phyloP scores from a whole-genome alignment of 805 yeast species.

The Ogataea neopini region DNA sequence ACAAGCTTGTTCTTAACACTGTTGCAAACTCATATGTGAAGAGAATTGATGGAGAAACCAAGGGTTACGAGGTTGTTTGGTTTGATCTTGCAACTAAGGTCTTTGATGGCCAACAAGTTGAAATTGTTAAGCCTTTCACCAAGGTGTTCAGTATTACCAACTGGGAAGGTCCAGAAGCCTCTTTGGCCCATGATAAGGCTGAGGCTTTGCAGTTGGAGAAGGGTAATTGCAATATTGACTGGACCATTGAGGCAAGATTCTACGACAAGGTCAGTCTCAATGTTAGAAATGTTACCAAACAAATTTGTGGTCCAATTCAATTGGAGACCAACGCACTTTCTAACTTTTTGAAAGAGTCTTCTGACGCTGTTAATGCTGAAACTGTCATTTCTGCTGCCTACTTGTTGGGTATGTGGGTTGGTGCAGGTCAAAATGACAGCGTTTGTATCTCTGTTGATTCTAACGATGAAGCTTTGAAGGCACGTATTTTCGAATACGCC shows the following conservation, averaged over 20 bases:
- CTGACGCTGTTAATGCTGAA: constrained; percentile 13
- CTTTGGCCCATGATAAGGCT: constrained; percentile 8
- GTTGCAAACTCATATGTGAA: constrained; percentile 23
- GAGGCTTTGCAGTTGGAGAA: constrained; percentile 2
- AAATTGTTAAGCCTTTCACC: constrained; percentile 29
- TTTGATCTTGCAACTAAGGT: constrained; percentile 10
- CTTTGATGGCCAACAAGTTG: constrained; percentile 10
- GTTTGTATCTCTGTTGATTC: constrained; percentile 34
- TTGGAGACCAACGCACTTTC: constrained; percentile 37
- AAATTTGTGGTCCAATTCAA: constrained; percentile 39
- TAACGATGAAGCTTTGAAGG: constrained; percentile 28
- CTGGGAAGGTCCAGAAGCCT: constrained; percentile 26
- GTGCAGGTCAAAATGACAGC: constrained; percentile 34
- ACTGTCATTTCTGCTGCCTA: constrained; percentile 37
- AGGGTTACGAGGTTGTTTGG: constrained; percentile 9
- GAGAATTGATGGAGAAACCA: background rate
- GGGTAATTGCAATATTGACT: constrained; percentile 29
- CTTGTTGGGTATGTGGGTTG: constrained; percentile 44
- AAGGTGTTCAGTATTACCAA: constrained; percentile 23
- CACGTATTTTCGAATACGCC: constrained; percentile 29
- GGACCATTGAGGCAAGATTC: constrained; percentile 44
- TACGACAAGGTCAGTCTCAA: constrained; percentile 29
- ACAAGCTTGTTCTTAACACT: constrained; percentile 41
- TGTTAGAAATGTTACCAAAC: constrained; percentile 36
- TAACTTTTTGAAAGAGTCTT: constrained; percentile 26